These are phyloP conservation scores for Debaryomyces singareniensis DNA, from an alignment of 1,139 yeast species.

Conservation along the genomic window DNA sequence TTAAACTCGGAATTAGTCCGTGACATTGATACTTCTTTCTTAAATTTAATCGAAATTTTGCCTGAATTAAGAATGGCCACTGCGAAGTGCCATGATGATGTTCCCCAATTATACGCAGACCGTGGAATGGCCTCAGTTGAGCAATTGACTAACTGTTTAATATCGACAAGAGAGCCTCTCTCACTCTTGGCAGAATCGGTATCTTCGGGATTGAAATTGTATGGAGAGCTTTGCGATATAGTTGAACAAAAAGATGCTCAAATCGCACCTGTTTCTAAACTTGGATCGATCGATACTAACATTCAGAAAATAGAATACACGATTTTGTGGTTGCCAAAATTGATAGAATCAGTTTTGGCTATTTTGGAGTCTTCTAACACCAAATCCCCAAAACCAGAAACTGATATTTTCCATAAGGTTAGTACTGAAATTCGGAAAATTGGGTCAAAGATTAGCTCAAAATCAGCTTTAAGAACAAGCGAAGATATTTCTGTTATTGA, in stretches of 20 bases:
- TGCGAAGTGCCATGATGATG: conserved; percentile 58
- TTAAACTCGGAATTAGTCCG: conserved; percentile 32
- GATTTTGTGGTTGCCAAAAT: conserved; percentile 39
- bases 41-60: conserved; percentile 66
- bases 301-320: conserved; percentile 12
- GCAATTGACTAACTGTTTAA: conserved; percentile 53
- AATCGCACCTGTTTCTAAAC: conserved; percentile 11
- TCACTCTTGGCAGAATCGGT: conserved; percentile 14
- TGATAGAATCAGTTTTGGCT: conserved; percentile 43
- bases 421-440: too few relatives aligned
- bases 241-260: conserved; percentile 8
- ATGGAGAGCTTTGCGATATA: conserved; percentile 13
- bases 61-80: conserved; percentile 73
- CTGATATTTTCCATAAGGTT: too few relatives aligned
- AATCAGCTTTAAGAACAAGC: conserved; percentile 10
- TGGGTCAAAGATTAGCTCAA: too few relatives aligned
- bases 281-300: conserved; percentile 14
- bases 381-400: too few relatives aligned
- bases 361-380: too few relatives aligned
- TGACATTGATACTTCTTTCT: conserved; percentile 57
- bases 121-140: conserved; percentile 80
- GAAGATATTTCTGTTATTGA: conserved; percentile 6
- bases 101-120: conserved; percentile 68
- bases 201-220: conserved; percentile 7
- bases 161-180: conserved; percentile 45